Evolutionary conservation across 225 moss, liverwort and hornwort genomes (phyloP).

Genomic region (Takakia lepidozioides): DNA sequence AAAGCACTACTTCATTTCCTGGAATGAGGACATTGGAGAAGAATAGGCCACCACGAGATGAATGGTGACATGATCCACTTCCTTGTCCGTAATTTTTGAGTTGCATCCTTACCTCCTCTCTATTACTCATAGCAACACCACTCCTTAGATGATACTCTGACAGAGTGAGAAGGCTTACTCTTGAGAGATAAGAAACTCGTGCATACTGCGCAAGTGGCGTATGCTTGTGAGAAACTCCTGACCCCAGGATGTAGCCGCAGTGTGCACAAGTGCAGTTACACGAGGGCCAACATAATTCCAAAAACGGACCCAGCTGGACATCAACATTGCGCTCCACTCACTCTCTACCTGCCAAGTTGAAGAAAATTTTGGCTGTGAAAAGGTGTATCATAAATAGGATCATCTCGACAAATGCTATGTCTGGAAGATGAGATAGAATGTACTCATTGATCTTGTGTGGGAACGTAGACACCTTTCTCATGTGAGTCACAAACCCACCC

Average conservation of each 20-base stretch:
- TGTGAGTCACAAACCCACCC: no score
- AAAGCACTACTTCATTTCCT: no score
- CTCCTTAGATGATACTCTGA: no score
- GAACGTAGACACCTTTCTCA: no score
- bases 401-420: not conserved
- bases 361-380: not conserved
- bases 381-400: no score
- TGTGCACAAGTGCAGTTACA: conserved; percentile 13
- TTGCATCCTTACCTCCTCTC: no score
- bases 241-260: conserved; percentile 9
- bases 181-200: conserved; percentile 13
- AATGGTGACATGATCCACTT: no score
- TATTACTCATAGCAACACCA: no score
- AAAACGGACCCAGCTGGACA: conserved; percentile 38
- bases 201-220: conserved; percentile 20
- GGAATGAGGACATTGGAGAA: no score
- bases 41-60: no score
- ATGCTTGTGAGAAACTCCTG: conserved; percentile 22
- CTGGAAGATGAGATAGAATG: conserved; percentile 17
- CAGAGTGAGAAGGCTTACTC: conserved; percentile 29
- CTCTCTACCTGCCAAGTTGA: conserved; percentile 17
- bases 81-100: no score
- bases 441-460: conserved; percentile 9
- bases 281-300: conserved; percentile 11
- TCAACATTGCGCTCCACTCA: conserved; percentile 23